Evolutionary conservation across 768 basidiomycete genomes (phyloP).

Genomic region (Peribolospora kevripleyi): DNA sequence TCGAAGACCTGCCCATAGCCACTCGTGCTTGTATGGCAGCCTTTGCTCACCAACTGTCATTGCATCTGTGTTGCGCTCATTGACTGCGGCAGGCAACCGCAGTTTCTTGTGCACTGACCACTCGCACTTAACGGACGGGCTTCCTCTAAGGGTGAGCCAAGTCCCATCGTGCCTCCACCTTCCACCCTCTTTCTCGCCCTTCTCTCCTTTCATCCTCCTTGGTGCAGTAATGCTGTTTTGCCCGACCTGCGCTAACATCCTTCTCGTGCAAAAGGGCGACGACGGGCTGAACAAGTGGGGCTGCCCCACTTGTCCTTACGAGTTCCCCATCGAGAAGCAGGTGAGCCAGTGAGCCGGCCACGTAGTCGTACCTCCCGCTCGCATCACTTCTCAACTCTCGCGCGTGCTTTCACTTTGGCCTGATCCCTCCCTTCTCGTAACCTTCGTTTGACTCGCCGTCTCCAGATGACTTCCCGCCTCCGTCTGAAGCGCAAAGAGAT

Average conservation of each 20-base stretch:
- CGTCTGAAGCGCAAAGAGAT: slow-evolving; percentile 66
- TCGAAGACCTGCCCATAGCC: too few relatives aligned
- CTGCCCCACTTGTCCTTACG: slow-evolving; percentile 82
- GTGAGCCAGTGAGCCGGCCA: slow-evolving; percentile 20
- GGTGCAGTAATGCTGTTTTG: slow-evolving; percentile 22
- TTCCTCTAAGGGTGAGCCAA: too few relatives aligned
- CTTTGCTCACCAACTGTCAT: too few relatives aligned
- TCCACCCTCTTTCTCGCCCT: too few relatives aligned
- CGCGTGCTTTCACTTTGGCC: slow-evolving; percentile 1
- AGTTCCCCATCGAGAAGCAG: slow-evolving; percentile 73
- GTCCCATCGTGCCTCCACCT: too few relatives aligned
- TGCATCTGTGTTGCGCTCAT: too few relatives aligned
- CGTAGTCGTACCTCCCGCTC: not conserved
- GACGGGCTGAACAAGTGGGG: slow-evolving; percentile 68
- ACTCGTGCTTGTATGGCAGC: too few relatives aligned
- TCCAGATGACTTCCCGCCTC: slow-evolving; percentile 77
- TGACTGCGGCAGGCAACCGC: too few relatives aligned
- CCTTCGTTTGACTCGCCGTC: not conserved
- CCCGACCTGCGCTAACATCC: slow-evolving; percentile 73
- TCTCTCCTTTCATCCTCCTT: too few relatives aligned
- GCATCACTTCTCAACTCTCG: not conserved
- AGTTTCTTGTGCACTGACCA: too few relatives aligned
- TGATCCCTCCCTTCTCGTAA: not conserved
- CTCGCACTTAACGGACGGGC: too few relatives aligned
- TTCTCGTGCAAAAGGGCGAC: slow-evolving; percentile 33